A percentile compares a stretch with the other conserved stretches of the same genome.
Evolutionary conservation across 108 stramenopile genomes (phyloP).

Genomic region (Stephanodiscus triporus): DNA sequence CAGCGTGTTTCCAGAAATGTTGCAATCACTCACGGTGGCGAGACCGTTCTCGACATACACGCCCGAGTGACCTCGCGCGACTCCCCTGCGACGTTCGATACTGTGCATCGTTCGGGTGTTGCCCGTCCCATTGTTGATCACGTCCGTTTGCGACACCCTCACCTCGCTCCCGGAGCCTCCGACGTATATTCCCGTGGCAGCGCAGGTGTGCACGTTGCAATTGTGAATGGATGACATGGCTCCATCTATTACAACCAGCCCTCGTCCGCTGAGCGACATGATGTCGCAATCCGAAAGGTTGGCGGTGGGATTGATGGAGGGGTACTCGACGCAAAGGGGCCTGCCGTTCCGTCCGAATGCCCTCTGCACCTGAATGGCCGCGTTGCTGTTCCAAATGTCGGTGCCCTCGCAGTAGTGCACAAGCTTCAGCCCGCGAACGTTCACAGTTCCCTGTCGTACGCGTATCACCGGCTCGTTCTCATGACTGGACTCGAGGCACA

Average conservation of each 20-base stretch:
- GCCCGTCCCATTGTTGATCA: constrained; percentile 75
- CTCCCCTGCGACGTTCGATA: constrained; percentile 50
- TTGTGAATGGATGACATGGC: constrained; percentile 51
- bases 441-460: constrained; percentile 61
- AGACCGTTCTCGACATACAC: constrained; percentile 82
- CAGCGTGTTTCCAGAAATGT: constrained; percentile 73
- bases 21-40: constrained; percentile 70
- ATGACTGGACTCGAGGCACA: constrained; percentile 57
- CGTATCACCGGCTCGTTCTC: constrained; percentile 70
- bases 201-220: constrained; percentile 75
- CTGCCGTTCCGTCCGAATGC: constrained; percentile 47
- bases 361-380: constrained; percentile 80
- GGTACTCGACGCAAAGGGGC: constrained; percentile 31
- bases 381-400: constrained; percentile 90
- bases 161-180: constrained; percentile 69
- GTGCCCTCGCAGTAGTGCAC: constrained; percentile 57
- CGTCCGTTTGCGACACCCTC: constrained; percentile 58
- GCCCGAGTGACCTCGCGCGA: constrained; percentile 80
- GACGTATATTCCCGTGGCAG: constrained; percentile 83
- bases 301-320: constrained; percentile 47
- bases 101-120: constrained; percentile 30
- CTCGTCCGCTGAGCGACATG: constrained; percentile 67
- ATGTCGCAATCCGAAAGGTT: constrained; percentile 61
- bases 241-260: constrained; percentile 82
- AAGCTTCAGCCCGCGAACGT: constrained; percentile 56